phyloP scores from a whole-genome alignment of 345 rosid genomes.

The Camelina laxa region DNA sequence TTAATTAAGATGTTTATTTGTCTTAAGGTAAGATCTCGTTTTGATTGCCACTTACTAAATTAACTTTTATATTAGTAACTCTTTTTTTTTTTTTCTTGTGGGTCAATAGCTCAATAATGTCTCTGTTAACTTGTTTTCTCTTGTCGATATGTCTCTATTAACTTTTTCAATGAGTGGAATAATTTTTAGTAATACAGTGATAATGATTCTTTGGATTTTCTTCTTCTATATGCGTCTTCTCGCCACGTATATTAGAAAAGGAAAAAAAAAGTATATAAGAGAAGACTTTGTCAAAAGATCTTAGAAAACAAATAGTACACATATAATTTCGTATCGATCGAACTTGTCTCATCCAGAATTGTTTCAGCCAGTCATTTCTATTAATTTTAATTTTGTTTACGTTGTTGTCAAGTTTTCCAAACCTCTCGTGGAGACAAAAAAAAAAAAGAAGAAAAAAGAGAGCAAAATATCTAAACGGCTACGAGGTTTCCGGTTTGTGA shows the following conservation, averaged over 20 bases:
- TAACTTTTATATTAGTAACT: neutral
- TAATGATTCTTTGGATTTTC: slow-evolving; percentile 11
- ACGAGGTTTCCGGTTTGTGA: slow-evolving; percentile 13
- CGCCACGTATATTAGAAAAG: neutral
- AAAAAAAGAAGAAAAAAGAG: neutral
- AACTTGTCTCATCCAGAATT: neutral
- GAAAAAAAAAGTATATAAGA: neutral
- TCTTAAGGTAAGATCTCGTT: neutral
- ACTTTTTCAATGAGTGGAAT: neutral
- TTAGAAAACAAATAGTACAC: neutral
- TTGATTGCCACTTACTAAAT: neutral
- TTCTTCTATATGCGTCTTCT: slow-evolving; percentile 4
- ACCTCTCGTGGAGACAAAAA: neutral
- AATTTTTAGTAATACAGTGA: neutral
- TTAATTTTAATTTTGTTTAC: neutral
- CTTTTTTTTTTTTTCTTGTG: neutral
- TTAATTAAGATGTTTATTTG: neutral
- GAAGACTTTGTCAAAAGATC: neutral
- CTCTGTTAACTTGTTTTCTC: neutral
- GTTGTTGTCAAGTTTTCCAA: neutral
- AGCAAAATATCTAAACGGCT: slow-evolving; percentile 17
- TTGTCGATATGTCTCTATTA: slow-evolving; percentile 10
- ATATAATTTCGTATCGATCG: neutral
- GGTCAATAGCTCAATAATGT: neutral
- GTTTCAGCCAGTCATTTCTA: neutral